Evolutionary conservation across 371 early-diverging fungal genomes (phyloP).

Genomic region (Mortierella sp.): DNA sequence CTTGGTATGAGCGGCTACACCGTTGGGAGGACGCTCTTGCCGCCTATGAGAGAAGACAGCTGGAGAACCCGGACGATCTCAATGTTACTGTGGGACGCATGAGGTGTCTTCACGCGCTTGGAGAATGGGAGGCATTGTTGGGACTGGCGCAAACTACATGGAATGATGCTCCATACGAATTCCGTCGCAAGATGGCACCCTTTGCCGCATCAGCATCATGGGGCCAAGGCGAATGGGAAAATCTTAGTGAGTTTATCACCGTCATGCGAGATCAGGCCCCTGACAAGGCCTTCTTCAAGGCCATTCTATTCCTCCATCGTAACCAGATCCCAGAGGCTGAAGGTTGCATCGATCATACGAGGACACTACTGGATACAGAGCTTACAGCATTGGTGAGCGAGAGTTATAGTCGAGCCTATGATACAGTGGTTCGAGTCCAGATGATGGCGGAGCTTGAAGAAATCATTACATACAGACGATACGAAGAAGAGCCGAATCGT

Average conservation of each 20-base stretch:
- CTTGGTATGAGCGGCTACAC: slow-evolving; percentile 95
- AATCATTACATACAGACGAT: slow-evolving; percentile 89
- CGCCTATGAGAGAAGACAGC: slow-evolving; percentile 86
- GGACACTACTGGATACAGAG: slow-evolving; percentile 90
- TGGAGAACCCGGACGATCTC: slow-evolving; percentile 78
- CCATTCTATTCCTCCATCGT: slow-evolving; percentile 87
- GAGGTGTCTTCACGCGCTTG: slow-evolving; percentile 93
- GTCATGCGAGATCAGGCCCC: slow-evolving; percentile 81
- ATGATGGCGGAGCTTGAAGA: slow-evolving; percentile 98
- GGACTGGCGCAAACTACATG: slow-evolving; percentile 86
- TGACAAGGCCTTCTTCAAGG: slow-evolving; percentile 81
- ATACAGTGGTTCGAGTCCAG: slow-evolving; percentile 87
- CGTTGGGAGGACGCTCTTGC: slow-evolving; percentile 95
- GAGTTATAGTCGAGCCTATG: slow-evolving; percentile 94
- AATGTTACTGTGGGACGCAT: slow-evolving; percentile 86
- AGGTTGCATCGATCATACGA: slow-evolving; percentile 80
- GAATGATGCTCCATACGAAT: slow-evolving; percentile 65
- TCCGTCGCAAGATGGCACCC: slow-evolving; percentile 79
- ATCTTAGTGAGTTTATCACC: slow-evolving; percentile 89
- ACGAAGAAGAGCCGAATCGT: slow-evolving; percentile 80
- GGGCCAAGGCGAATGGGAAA: slow-evolving; percentile 92
- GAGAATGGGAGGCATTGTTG: slow-evolving; percentile 92
- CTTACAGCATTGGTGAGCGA: slow-evolving; percentile 93
- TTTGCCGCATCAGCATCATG: slow-evolving; percentile 95
- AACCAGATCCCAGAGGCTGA: slow-evolving; percentile 81